Conservation (phyloP, 2,329 filamentous ascomycete genomes). For the Penicillium polonicum region DNA sequence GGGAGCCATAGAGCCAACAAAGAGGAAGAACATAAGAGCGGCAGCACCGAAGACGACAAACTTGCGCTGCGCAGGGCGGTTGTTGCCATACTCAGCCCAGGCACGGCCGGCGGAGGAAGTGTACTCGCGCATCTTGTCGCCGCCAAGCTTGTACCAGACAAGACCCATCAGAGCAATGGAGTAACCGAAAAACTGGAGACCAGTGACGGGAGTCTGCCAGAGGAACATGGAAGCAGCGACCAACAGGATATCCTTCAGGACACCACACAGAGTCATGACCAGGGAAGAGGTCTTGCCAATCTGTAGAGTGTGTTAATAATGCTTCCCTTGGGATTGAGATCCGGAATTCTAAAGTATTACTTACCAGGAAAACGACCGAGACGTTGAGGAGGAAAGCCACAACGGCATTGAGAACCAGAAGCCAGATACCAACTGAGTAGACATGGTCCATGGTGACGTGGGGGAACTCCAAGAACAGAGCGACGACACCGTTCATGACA, state of each 20-base stretch:
- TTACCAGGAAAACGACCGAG: slow-evolving; percentile 79
- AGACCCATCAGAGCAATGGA: slow-evolving; percentile 65
- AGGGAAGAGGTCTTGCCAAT: slow-evolving; percentile 86
- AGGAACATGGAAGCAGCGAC: slow-evolving; percentile 74
- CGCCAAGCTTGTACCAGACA: slow-evolving; percentile 68
- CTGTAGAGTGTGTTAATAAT: slow-evolving; percentile 43
- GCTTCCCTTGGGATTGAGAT: not conserved
- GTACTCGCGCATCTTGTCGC: slow-evolving; percentile 80
- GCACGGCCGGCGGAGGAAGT: slow-evolving; percentile 68
- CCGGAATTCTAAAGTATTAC: slow-evolving; percentile 32
- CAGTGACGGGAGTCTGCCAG: slow-evolving; percentile 70
- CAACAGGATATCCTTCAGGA: slow-evolving; percentile 84
- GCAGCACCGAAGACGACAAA: slow-evolving; percentile 66
- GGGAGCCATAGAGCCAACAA: slow-evolving; percentile 64
- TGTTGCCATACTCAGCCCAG: slow-evolving; percentile 82
- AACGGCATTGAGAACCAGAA: slow-evolving; percentile 70
- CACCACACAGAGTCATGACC: slow-evolving; percentile 80
- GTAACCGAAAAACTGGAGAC: slow-evolving; percentile 75
- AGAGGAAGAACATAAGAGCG: slow-evolving; percentile 67
- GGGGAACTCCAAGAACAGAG: slow-evolving; percentile 67
- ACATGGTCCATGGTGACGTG: slow-evolving; percentile 66
- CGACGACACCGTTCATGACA: slow-evolving; percentile 72
- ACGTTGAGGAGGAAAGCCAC: slow-evolving; percentile 80
- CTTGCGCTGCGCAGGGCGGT: slow-evolving; percentile 75
- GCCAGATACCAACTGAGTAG: slow-evolving; percentile 62